A percentile compares a stretch with the other conserved stretches of the same genome.
phyloP scores from a whole-genome alignment of 768 basidiomycete genomes.

The Suillus americanus region DNA sequence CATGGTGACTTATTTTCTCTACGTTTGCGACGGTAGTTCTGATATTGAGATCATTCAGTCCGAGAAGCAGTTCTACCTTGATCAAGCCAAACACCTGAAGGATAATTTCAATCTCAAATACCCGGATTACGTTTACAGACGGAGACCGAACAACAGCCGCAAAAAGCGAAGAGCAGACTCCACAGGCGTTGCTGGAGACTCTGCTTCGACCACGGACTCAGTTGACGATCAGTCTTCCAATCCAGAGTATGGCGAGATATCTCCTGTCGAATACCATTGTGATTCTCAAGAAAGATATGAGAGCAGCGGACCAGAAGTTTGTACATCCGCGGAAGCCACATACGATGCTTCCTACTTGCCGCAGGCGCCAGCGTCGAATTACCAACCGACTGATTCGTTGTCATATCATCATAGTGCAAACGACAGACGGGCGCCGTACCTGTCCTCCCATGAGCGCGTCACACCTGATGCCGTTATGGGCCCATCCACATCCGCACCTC shows the following conservation, averaged over 20 bases:
- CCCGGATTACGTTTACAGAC: conserved; percentile 88
- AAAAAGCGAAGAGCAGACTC: conserved; percentile 51
- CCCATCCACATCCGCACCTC: conserved; percentile 23
- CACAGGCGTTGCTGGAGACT: conserved; percentile 27
- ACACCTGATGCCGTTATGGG: conserved; percentile 26
- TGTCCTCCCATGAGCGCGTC: conserved; percentile 22
- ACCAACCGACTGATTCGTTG: conserved; percentile 24
- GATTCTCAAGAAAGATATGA: conserved; percentile 14
- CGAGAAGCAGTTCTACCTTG: conserved; percentile 86
- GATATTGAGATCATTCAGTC: conserved; percentile 38
- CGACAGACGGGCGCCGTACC: conserved; percentile 27
- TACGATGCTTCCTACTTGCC: conserved; percentile 14
- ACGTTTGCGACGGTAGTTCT: conserved; percentile 8
- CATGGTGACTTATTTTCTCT: conserved; percentile 45
- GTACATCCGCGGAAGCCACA: conserved; percentile 20
- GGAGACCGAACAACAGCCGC: conserved; percentile 85
- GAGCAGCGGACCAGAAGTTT: conserved; percentile 16
- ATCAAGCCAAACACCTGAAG: conserved; percentile 83
- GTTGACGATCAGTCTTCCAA: conserved; percentile 30
- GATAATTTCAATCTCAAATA: conserved; percentile 84
- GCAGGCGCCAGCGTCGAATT: conserved; percentile 20
- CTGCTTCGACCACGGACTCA: conserved; percentile 29
- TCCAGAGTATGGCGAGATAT: conserved; percentile 38
- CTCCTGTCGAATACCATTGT: conserved; percentile 36
- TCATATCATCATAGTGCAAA: conserved; percentile 21